Percentiles rank a stretch among this genome's conserved stretches.
Evolutionary conservation across 768 basidiomycete species (phyloP).

Genomic region (Tulasnella sp.): DNA sequence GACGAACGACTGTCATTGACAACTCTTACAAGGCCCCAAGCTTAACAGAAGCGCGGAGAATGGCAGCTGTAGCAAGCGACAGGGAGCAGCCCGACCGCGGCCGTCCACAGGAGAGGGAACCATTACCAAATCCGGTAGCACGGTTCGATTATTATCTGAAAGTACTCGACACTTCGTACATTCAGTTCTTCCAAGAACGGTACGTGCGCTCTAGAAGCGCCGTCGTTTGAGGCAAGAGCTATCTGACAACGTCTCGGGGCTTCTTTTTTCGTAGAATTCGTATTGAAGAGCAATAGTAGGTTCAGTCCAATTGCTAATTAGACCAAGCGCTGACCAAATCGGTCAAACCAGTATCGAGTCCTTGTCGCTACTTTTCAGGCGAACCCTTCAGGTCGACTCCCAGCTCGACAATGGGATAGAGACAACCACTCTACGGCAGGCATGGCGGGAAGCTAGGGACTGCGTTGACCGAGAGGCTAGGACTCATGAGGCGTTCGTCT

Average conservation of each 20-base stretch:
- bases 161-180: constrained; percentile 62
- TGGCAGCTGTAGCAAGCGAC: background rate
- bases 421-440: constrained; percentile 51
- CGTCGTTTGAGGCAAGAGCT: constrained; percentile 7
- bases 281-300: constrained; percentile 82
- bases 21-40: background rate
- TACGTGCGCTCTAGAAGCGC: constrained; percentile 29
- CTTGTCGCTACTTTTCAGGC: constrained; percentile 62
- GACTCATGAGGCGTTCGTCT: constrained; percentile 68
- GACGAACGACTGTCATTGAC: background rate
- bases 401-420: constrained; percentile 62
- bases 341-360: constrained; percentile 53
- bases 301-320: constrained; percentile 20
- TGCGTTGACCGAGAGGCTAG: constrained; percentile 83
- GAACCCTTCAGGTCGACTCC: constrained; percentile 59
- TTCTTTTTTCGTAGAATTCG: constrained; percentile 37
- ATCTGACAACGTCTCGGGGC: background rate
- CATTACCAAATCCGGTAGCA: constrained; percentile 41
- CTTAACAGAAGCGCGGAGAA: background rate
- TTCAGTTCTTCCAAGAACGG: constrained; percentile 83
- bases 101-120: background rate
- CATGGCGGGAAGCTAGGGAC: constrained; percentile 80
- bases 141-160: constrained; percentile 67
- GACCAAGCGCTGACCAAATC: background rate
- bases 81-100: constrained; percentile 11